Base-by-base conservation (phyloP, 2,329 filamentous ascomycete species). In the Chaetomiaceae sp. region DNA sequence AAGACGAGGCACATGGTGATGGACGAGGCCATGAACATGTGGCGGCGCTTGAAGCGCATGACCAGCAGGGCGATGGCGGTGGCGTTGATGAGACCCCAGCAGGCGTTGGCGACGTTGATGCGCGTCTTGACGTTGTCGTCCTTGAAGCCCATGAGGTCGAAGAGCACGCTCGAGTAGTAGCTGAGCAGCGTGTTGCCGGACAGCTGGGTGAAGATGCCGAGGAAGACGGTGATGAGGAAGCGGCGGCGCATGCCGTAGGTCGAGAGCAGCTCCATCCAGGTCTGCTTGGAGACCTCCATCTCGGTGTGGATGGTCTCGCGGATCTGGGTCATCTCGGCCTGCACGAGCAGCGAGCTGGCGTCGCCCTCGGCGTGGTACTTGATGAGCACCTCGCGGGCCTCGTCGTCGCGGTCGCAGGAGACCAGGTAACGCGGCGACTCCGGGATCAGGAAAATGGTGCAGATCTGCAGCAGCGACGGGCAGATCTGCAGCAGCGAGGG, bases 181-280 rank as follows among this genome's bases (percentile, higher is more conserved):
- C 39, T 42, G 32, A 52, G 38, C 29, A 45, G 32, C 1, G 48
- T 42, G 29, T 48, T 49, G n/a, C 65, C 29, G 30, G 70, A 73
- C 63, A 72, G 72, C 56, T 78, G 74, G 1, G 72, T 72, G 55
- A 75, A 76, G 3, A 77, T 56, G 24, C 74, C 73, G 20, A 77
- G 64, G 40, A 73, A 68, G 1, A 63, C 56, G 12, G 70, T 68
- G 52, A 78, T 67, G 35, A 74, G 59, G 3, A 70, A 60, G 32
- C 74, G 70, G 27, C 72, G 67, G 20, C 49, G 50, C 56, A 58
- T 59, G 15, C 55, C 56, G 2, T 47, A 26, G 0, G 56, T 58
- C 22, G 43, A 45, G 51, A 73, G 64, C 34, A 73, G 65, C 17
- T 65, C 68, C 24, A 56, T 58, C 69, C 69, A 74, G 0, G 64